A percentile compares a stretch with the other conserved stretches of the same genome.
Conservation (phyloP, 495 filamentous ascomycete genomes). For the Xylaria grammica region DNA sequence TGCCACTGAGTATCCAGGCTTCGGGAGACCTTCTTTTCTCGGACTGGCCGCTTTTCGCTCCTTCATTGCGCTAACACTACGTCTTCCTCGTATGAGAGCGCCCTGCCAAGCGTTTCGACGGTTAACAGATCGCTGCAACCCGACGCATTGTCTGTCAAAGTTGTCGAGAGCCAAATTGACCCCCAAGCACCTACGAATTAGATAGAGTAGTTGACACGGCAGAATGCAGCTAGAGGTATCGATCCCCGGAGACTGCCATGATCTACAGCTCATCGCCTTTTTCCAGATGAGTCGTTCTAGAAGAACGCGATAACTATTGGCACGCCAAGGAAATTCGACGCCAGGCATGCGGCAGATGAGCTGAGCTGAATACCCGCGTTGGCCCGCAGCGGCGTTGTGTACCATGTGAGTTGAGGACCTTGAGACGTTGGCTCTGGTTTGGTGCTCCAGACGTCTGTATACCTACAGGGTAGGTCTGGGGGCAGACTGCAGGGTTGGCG, state of each 20-base stretch:
- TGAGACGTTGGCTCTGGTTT: not conserved
- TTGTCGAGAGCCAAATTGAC: not conserved
- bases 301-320: not conserved
- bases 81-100: not conserved
- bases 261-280: not conserved
- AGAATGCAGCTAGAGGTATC: not conserved
- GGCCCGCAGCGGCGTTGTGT: too few relatives aligned
- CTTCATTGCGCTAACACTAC: too few relatives aligned
- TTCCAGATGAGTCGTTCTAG: not conserved
- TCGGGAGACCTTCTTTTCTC: constrained; percentile 22
- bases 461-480: too few relatives aligned
- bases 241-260: not conserved
- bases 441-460: constrained; percentile 5
- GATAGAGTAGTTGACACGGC: not conserved
- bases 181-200: not conserved
- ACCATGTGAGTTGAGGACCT: too few relatives aligned
- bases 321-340: too few relatives aligned
- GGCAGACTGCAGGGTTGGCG: constrained; percentile 1
- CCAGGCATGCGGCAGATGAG: too few relatives aligned
- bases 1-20: not conserved
- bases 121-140: not conserved
- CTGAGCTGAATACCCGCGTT: not conserved
- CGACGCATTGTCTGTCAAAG: too few relatives aligned
- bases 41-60: constrained; percentile 13
- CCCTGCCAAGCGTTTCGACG: too few relatives aligned